A percentile compares a stretch with the other conserved stretches of the same genome.
Conservation (phyloP, 257 asterid species). For the Scutellaria galericulata region DNA sequence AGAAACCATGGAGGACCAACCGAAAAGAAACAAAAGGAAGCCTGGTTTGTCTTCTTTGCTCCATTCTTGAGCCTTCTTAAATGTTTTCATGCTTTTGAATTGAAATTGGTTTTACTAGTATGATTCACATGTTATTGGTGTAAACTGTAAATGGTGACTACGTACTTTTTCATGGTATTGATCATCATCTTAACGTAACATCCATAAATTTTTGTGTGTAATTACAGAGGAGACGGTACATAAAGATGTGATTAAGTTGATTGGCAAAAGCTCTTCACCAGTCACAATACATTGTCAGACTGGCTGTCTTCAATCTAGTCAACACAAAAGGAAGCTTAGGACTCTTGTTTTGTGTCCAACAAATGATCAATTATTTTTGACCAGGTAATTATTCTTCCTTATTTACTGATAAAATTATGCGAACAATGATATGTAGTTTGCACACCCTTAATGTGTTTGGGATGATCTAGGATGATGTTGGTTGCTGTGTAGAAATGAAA, state of each 20-base stretch:
- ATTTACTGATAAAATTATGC: not conserved
- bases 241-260: slow-evolving; percentile 53
- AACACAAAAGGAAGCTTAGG: slow-evolving; percentile 75
- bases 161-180: slow-evolving; percentile 7
- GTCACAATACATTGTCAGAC: slow-evolving; percentile 49
- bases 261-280: slow-evolving; percentile 57
- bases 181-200: slow-evolving; percentile 6
- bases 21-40: slow-evolving; percentile 52
- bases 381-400: slow-evolving; percentile 55
- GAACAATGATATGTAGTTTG: slow-evolving; percentile 19
- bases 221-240: slow-evolving; percentile 57
- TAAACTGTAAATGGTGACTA: not conserved
- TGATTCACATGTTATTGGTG: not conserved
- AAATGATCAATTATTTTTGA: slow-evolving; percentile 66
- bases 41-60: slow-evolving; percentile 48
- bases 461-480: slow-evolving; percentile 17
- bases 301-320: slow-evolving; percentile 52
- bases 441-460: not conserved
- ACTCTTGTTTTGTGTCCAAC: slow-evolving; percentile 71
- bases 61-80: slow-evolving; percentile 24
- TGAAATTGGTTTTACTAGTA: slow-evolving; percentile 24
- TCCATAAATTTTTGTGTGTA: slow-evolving; percentile 19
- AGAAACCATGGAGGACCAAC: slow-evolving; percentile 44
- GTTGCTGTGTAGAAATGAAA: slow-evolving; percentile 10
- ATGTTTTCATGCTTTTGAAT: slow-evolving; percentile 29